Evolutionary conservation across 257 asterid species (phyloP), one percentile per base, ranked within the genome.

Genomic region (Lithospermum erythrorhizon): DNA sequence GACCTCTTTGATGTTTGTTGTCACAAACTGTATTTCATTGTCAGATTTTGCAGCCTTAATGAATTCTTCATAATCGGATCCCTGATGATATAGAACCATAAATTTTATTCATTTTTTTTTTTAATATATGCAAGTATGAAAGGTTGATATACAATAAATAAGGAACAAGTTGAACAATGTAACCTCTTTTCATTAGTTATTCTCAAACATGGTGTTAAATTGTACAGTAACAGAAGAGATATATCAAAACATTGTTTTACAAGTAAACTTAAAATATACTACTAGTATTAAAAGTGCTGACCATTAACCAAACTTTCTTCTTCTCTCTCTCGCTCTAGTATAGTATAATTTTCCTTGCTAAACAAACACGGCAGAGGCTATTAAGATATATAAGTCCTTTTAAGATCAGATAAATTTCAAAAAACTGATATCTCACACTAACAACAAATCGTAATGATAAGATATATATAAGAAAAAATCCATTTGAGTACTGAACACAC

Each of bases 11-110:
- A 76, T 74, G 72, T 79, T 80, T n/a, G 96, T 83, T 76, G 81
- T 91, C 57, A 93, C 79, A 78, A 93, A 93, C 67, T 93, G 97
- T 68, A 84, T 71, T 65, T 86, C 96, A 75, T 81, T 77, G 55
- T 93, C 99, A 53, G 78, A 73, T 64, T 59, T 67, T 54, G 99
- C 95, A 65, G 96, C 95, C 74, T 81, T 84, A 24, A 71, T n/a
- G 63, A 84, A 93, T 63, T 80, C 95, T 63, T 66, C 86, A 64
- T 89, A 83, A 61, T 83, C 84, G 49, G 73, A 67, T 71, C 91
- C 99, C 99, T 93, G 84, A 66, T n/a, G 55, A 63, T 62, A 70
- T 54, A 45, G 16, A 47, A 41, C 17, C 49, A 41, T 3, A 14
- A 14, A 13, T 41, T 1, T 41, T 11, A 41, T 37, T 37, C 48